Evolutionary conservation across 805 yeast genomes (phyloP), one percentile per base, ranked within the genome.

Genomic region (Metschnikowia reukaufii): DNA sequence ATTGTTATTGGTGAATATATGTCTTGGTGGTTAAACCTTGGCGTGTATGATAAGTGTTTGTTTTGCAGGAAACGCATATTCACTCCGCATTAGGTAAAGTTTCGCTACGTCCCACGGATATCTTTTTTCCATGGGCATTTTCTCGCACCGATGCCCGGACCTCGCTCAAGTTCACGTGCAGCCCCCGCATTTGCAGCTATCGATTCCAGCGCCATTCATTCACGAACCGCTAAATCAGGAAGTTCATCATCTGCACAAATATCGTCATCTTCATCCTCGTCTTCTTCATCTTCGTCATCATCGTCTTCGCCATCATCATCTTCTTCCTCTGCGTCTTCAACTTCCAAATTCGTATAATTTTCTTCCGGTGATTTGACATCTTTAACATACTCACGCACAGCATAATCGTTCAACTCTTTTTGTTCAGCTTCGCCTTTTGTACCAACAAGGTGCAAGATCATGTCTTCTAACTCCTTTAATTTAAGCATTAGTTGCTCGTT

Each of bases 401-500:
- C 42, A 33, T 42, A 47, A 13, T 43, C 48, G 17, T 44, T 29
- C 16, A 9, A 19, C 23, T 36, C 35, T 16, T 33, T 19, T 12
- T 32, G 36, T 16, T 36, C 36, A n/a, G n/a, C 27, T 12, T n/a
- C 39, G 10, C 19, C 10, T 18, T 27, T 43, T 12, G 31, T 25
- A 8, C 19, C 19, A 12, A 44, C 33, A 16, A 46, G 45, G 18
- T 36, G 46, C 17, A 27, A 25, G 5, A 50, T 20, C 31, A 40
- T 40, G 4, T 23, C 42, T 17, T 50, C 42, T 9, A 50, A 25
- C 6, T 39, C 48, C 30, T 21, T 39, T 13, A 50, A 33, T 29
- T 46, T 50, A 17, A 21, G 46, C 39, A 50, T 37, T 15, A 50
- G 35, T 31, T 46, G 36, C 23, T 50, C 40, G 15, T 41, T 46